Conservation (phyloP, 371 early-diverging fungal species). For the Funneliformis caledonium region DNA sequence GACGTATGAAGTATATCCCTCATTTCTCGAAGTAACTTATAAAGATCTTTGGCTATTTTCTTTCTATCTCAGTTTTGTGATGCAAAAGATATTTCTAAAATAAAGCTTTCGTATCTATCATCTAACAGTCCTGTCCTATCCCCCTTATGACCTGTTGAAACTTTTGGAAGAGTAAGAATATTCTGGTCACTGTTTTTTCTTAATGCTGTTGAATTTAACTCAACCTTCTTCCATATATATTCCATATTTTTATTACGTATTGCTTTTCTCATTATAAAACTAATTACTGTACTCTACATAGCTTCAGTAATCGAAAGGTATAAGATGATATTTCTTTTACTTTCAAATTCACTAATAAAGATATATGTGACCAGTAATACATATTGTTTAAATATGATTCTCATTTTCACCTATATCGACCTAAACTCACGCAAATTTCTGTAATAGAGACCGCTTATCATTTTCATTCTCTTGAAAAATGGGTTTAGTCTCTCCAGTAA, state of each 20-base stretch:
- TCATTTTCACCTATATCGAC: slow-evolving; percentile 2
- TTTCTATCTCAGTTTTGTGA: slow-evolving; percentile 15
- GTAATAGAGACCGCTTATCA: slow-evolving; percentile 15
- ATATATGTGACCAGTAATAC: background rate
- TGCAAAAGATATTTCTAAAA: slow-evolving; percentile 24
- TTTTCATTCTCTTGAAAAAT: slow-evolving; percentile 19
- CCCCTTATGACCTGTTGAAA: slow-evolving; percentile 18
- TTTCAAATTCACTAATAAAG: slow-evolving; percentile 13
- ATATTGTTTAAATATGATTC: slow-evolving; percentile 20
- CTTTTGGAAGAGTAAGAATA: slow-evolving; percentile 10
- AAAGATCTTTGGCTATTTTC: slow-evolving; percentile 31
- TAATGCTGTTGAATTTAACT: slow-evolving; percentile 21
- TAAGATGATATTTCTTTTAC: slow-evolving; percentile 16
- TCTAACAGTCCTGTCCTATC: slow-evolving; percentile 21
- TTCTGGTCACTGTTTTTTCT: background rate
- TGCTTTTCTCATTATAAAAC: slow-evolving; percentile 1
- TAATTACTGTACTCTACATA: slow-evolving; percentile 29
- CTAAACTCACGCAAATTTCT: background rate
- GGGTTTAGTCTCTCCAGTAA: slow-evolving; percentile 16
- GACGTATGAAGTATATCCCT: slow-evolving; percentile 11
- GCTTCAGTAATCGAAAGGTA: background rate
- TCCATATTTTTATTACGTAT: background rate
- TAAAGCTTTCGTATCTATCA: slow-evolving; percentile 19
- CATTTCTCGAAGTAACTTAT: slow-evolving; percentile 35
- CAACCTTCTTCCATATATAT: slow-evolving; percentile 23